phyloP scores from a whole-genome alignment of 1,139 yeast species.

The Saccharomycopsis phalli region DNA sequence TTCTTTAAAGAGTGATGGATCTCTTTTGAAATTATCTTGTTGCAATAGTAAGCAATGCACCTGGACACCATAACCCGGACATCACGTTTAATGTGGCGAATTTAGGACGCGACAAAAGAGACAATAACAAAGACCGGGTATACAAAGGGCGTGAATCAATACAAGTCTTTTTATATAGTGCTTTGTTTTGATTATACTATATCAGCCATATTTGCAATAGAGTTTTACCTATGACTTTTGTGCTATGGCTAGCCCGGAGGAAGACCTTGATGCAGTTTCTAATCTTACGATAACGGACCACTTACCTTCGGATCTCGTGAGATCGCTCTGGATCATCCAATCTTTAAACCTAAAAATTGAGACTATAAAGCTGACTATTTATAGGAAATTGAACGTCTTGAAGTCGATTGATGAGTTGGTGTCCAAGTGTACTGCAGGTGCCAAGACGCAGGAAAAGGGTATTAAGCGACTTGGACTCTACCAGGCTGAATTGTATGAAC shows the following conservation, averaged over 20 bases:
- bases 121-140: too few relatives aligned
- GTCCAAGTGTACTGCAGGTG: background rate
- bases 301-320: slow-evolving; percentile 19
- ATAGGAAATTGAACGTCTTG: background rate
- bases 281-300: slow-evolving; percentile 20
- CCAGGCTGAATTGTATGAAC: background rate
- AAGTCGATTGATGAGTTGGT: background rate
- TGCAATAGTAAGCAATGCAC: background rate
- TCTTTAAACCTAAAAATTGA: slow-evolving; percentile 8
- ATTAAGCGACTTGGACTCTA: background rate
- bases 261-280: slow-evolving; percentile 8
- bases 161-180: too few relatives aligned
- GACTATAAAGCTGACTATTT: background rate
- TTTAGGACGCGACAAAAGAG: too few relatives aligned
- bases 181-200: too few relatives aligned
- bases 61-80: background rate
- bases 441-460: background rate
- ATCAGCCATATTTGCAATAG: too few relatives aligned
- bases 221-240: background rate
- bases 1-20: background rate
- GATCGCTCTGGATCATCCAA: slow-evolving; percentile 19
- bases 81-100: too few relatives aligned
- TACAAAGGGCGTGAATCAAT: too few relatives aligned
- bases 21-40: background rate
- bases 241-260: slow-evolving; percentile 8